A percentile compares a stretch with the other conserved stretches of the same genome.
These are phyloP conservation scores for Butyriboletus appendiculatus DNA, from an alignment of 1,284 basidiomycete genomes.

Conservation along the genomic window DNA sequence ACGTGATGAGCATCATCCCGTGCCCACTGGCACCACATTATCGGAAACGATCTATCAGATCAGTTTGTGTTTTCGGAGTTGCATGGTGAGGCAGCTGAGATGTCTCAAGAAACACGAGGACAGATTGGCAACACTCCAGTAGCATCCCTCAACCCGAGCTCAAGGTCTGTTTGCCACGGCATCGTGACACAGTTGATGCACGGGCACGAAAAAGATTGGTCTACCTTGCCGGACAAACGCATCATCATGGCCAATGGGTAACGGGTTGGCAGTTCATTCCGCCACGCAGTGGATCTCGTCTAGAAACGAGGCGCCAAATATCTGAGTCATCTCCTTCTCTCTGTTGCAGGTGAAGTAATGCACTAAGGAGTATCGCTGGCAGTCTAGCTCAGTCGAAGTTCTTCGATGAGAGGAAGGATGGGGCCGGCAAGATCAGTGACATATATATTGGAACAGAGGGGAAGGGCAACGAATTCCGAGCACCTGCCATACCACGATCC, in stretches of 20 bases:
- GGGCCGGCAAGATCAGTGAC: no score
- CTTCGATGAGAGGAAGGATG: not conserved
- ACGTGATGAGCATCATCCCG: not conserved
- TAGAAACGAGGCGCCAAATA: conserved; percentile 7
- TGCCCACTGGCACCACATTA: not conserved
- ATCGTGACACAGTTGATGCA: no score
- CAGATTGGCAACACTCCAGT: not conserved
- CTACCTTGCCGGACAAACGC: not conserved
- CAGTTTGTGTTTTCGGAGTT: not conserved
- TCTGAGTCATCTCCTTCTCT: not conserved
- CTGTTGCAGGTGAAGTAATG: not conserved
- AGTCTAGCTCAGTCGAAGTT: not conserved
- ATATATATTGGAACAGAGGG: no score
- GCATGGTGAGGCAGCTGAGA: not conserved
- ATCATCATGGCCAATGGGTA: not conserved
- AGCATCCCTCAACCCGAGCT: conserved; percentile 14
- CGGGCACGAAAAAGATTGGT: no score
- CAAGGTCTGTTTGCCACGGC: not conserved
- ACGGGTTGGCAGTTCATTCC: not conserved
- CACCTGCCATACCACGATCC: not conserved
- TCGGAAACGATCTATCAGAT: not conserved
- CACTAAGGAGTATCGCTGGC: not conserved
- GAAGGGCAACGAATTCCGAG: no score
- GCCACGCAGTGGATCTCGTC: conserved; percentile 10
- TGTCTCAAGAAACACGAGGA: not conserved